A percentile compares a stretch with the other conserved stretches of the same genome.
These are phyloP conservation scores for Bacidia rubella DNA, from an alignment of 495 filamentous ascomycete genomes.

Conservation along the genomic window DNA sequence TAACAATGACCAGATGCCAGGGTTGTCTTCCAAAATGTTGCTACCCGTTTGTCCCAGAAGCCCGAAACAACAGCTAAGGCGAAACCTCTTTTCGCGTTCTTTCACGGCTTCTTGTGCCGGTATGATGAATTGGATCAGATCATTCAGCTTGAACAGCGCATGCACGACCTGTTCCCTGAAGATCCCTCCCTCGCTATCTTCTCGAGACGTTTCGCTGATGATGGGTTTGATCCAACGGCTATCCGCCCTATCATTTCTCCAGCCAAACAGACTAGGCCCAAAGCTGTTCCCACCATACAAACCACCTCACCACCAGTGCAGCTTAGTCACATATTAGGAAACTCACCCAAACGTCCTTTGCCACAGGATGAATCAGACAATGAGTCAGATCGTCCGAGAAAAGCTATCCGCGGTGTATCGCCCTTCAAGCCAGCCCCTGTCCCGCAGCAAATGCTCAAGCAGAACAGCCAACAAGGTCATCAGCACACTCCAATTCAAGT, in stretches of 20 bases:
- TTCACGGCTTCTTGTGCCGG: slow-evolving; percentile 87
- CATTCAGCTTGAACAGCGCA: slow-evolving; percentile 76
- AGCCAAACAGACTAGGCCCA: slow-evolving; percentile 57
- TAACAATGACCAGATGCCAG: slow-evolving; percentile 57
- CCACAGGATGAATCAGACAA: slow-evolving; percentile 56
- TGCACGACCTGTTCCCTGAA: slow-evolving; percentile 81
- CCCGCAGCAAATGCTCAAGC: slow-evolving; percentile 67
- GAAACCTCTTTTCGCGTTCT: slow-evolving; percentile 73
- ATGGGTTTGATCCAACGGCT: slow-evolving; percentile 59
- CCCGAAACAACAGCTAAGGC: slow-evolving; percentile 57
- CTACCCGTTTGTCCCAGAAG: slow-evolving; percentile 61
- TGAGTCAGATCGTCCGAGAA: slow-evolving; percentile 58
- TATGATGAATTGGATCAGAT: slow-evolving; percentile 86
- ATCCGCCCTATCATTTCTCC: slow-evolving; percentile 75
- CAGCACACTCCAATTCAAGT: slow-evolving; percentile 16
- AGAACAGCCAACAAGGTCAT: slow-evolving; percentile 45
- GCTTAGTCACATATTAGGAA: slow-evolving; percentile 38
- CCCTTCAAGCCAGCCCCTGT: slow-evolving; percentile 48
- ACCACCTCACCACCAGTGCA: slow-evolving; percentile 31
- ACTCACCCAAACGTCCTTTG: slow-evolving; percentile 66
- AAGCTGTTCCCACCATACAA: slow-evolving; percentile 39
- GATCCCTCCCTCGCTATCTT: slow-evolving; percentile 68
- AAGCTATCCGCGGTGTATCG: slow-evolving; percentile 62
- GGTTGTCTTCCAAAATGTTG: slow-evolving; percentile 85
- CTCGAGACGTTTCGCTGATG: slow-evolving; percentile 54